Conservation (phyloP, 1,284 basidiomycete species). For the Melampsora americana region DNA sequence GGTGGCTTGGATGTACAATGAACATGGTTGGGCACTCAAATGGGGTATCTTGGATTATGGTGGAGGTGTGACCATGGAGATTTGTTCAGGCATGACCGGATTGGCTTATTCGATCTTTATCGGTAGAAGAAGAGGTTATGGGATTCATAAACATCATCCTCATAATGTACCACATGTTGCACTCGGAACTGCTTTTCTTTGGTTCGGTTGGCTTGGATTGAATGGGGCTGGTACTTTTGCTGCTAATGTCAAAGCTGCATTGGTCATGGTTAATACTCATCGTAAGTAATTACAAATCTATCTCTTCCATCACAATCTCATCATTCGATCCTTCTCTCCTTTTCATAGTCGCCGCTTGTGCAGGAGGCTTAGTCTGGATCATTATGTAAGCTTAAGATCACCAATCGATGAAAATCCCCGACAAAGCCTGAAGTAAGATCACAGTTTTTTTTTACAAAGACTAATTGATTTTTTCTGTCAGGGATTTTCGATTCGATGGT, state of each 20-base stretch:
- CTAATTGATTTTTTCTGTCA: slow-evolving; percentile 47
- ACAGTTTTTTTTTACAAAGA: slow-evolving; percentile 54
- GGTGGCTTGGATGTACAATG: slow-evolving; percentile 91
- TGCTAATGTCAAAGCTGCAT: slow-evolving; percentile 80
- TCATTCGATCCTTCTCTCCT: background rate
- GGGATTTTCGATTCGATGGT: slow-evolving; percentile 56
- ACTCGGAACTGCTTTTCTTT: slow-evolving; percentile 81
- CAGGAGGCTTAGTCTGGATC: slow-evolving; percentile 83
- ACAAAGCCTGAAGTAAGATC: background rate
- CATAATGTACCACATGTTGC: slow-evolving; percentile 87
- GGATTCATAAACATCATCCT: slow-evolving; percentile 77
- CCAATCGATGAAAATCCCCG: slow-evolving; percentile 73
- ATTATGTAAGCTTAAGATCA: slow-evolving; percentile 66
- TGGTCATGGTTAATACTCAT: slow-evolving; percentile 86
- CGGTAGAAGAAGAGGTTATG: slow-evolving; percentile 80
- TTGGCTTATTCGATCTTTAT: slow-evolving; percentile 89
- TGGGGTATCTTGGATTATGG: slow-evolving; percentile 91
- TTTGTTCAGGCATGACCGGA: slow-evolving; percentile 80
- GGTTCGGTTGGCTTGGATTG: slow-evolving; percentile 89
- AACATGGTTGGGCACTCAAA: slow-evolving; percentile 80
- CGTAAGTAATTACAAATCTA: slow-evolving; percentile 38
- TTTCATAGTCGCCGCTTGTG: slow-evolving; percentile 61
- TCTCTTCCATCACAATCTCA: background rate
- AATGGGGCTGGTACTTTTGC: slow-evolving; percentile 73
- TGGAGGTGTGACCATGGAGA: slow-evolving; percentile 90